These are phyloP conservation scores for Neofusicoccum cordaticola DNA, from an alignment of 2,329 filamentous ascomycete species.

Conservation along the genomic window DNA sequence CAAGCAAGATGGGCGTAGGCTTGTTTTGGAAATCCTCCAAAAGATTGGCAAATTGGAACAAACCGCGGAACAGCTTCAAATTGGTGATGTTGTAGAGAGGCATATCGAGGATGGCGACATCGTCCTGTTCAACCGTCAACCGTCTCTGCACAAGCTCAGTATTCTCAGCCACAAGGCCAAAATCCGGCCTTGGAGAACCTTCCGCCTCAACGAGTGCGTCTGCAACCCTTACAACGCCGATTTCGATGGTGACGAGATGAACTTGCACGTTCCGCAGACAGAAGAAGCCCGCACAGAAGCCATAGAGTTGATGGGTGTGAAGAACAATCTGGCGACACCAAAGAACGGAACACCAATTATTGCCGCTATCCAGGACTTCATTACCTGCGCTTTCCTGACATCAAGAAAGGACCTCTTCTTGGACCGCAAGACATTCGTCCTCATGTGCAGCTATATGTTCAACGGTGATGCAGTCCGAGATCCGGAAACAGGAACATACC, in stretches of 20 bases:
- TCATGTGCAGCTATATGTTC: slow-evolving; percentile 93
- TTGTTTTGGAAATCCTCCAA: slow-evolving; percentile 61
- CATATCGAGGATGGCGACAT: slow-evolving; percentile 95
- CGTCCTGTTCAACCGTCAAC: slow-evolving; percentile 96
- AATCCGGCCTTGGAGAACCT: slow-evolving; percentile 90
- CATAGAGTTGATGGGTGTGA: slow-evolving; percentile 95
- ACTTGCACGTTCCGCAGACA: slow-evolving; percentile 94
- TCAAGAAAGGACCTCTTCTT: slow-evolving; percentile 93
- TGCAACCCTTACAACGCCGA: slow-evolving; percentile 98
- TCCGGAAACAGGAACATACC: slow-evolving; percentile 46
- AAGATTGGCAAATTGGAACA: slow-evolving; percentile 65
- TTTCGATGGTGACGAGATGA: slow-evolving; percentile 99
- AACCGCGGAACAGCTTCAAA: slow-evolving; percentile 70
- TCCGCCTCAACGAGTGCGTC: slow-evolving; percentile 95
- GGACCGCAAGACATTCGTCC: slow-evolving; percentile 81
- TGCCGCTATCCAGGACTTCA: slow-evolving; percentile 98
- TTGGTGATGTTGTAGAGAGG: slow-evolving; percentile 88
- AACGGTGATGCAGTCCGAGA: slow-evolving; percentile 59
- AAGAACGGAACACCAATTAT: slow-evolving; percentile 99
- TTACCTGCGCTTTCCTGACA: slow-evolving; percentile 87
- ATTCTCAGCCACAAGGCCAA: slow-evolving; percentile 96
- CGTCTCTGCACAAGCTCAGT: slow-evolving; percentile 96
- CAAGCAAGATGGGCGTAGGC: slow-evolving; percentile 70
- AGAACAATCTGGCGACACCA: slow-evolving; percentile 90
- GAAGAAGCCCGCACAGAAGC: slow-evolving; percentile 95